Evolutionary conservation across 2,329 filamentous ascomycete genomes (phyloP).

Genomic region (Exserohilum rostratum): DNA sequence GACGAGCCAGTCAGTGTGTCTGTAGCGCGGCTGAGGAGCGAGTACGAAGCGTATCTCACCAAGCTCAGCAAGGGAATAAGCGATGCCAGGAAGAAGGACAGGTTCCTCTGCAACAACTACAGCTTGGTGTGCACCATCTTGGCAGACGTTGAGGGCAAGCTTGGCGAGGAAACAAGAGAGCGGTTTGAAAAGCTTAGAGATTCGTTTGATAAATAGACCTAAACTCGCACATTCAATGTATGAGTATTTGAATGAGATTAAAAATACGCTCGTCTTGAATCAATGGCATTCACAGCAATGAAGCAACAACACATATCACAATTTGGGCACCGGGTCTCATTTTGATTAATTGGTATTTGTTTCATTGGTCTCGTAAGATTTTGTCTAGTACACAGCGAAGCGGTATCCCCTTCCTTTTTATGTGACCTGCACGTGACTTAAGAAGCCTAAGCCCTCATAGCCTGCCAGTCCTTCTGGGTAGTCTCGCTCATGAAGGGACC

Average conservation of each 20-base stretch:
- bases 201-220: constrained; percentile 38
- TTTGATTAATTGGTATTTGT: too few species aligned
- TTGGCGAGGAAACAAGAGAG: constrained; percentile 74
- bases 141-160: constrained; percentile 69
- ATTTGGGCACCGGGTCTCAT: not conserved
- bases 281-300: not conserved
- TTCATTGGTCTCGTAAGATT: not conserved
- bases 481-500: constrained; percentile 26
- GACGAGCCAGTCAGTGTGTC: constrained; percentile 90
- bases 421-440: too few species aligned
- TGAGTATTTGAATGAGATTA: not conserved
- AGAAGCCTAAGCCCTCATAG: constrained; percentile 19
- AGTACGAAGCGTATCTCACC: constrained; percentile 82
- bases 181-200: constrained; percentile 71
- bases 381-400: not conserved
- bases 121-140: constrained; percentile 93
- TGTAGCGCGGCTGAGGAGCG: constrained; percentile 74
- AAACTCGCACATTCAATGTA: too few species aligned
- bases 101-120: constrained; percentile 96
- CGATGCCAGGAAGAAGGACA: constrained; percentile 79
- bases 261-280: not conserved
- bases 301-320: not conserved
- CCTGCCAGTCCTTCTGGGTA: constrained; percentile 26
- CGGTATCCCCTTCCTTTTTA: too few species aligned
- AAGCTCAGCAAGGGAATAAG: constrained; percentile 77